phyloP scores from a whole-genome alignment of 225 moss, liverwort and hornwort species.

The Pleurozium schreberi region DNA sequence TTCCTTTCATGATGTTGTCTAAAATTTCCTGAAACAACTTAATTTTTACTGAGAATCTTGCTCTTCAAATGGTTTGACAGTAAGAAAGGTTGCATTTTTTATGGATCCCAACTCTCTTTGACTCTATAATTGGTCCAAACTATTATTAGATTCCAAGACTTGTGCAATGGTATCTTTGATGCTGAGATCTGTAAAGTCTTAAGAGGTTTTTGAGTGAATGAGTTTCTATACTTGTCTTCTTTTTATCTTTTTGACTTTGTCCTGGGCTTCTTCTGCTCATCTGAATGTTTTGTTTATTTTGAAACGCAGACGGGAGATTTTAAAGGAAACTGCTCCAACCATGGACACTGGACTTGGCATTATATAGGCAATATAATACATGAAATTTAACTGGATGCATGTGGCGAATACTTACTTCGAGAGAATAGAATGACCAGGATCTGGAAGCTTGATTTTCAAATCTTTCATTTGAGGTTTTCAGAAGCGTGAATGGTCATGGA shows the following conservation, averaged over 20 bases:
- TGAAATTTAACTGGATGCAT: not conserved
- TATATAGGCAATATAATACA: not conserved
- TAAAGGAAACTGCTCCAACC: constrained; percentile 76
- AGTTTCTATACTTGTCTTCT: not conserved
- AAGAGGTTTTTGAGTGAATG: not conserved
- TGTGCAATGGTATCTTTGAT: not conserved
- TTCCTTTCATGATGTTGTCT: not conserved
- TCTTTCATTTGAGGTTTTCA: not conserved
- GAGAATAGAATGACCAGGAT: not conserved
- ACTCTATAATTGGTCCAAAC: not conserved
- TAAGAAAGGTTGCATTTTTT: not conserved
- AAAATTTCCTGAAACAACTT: not conserved
- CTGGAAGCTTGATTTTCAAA: not conserved
- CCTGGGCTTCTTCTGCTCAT: not conserved
- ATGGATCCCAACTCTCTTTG: not conserved
- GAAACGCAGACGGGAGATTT: constrained; percentile 57
- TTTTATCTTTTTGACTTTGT: not conserved
- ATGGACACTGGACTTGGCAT: not conserved
- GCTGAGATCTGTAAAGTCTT: not conserved
- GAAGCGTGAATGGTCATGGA: not conserved
- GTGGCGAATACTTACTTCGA: not conserved
- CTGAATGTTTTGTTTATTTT: not conserved
- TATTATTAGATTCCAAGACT: not conserved
- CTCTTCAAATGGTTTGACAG: not conserved
- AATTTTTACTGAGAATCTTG: not conserved